A percentile compares a stretch with the other conserved stretches of the same genome.
These are phyloP conservation scores for Metarhizium brunneum DNA, from an alignment of 2,329 filamentous ascomycete species.

Conservation along the genomic window DNA sequence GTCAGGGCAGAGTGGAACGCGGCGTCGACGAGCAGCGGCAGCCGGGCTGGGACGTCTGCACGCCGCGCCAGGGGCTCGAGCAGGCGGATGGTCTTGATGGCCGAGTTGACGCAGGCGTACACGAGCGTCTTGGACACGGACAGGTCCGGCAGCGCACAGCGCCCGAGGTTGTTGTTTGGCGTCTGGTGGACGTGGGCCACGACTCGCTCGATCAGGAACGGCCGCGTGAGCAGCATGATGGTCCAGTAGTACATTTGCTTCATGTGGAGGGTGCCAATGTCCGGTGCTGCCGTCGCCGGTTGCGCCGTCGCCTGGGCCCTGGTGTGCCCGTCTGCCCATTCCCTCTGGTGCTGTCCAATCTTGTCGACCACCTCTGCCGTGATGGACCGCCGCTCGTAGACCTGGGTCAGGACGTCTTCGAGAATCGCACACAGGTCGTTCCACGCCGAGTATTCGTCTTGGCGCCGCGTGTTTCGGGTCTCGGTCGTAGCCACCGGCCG, in stretches of 20 bases:
- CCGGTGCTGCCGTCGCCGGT: neutral
- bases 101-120: slow-evolving; percentile 18
- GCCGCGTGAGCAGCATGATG: slow-evolving; percentile 22
- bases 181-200: slow-evolving; percentile 4
- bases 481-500: slow-evolving; percentile 13
- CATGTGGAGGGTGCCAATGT: slow-evolving; percentile 9
- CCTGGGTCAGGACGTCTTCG: slow-evolving; percentile 17
- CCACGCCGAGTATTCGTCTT: slow-evolving; percentile 12
- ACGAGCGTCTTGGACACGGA: slow-evolving; percentile 8
- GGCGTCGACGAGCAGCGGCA: slow-evolving; percentile 32
- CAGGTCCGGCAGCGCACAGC: neutral
- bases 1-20: slow-evolving; percentile 31
- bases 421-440: slow-evolving; percentile 13
- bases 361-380: slow-evolving; percentile 2
- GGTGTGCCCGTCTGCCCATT: slow-evolving; percentile 10
- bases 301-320: neutral
- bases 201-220: slow-evolving; percentile 19
- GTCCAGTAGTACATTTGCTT: slow-evolving; percentile 23
- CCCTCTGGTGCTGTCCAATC: slow-evolving; percentile 17
- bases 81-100: slow-evolving; percentile 22
- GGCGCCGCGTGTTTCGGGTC: slow-evolving; percentile 4
- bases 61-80: slow-evolving; percentile 22
- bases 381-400: slow-evolving; percentile 11
- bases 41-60: slow-evolving; percentile 22
- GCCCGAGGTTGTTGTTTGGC: neutral